These are phyloP conservation scores for Phytopythium chamaehyphon DNA, from an alignment of 352 stramenopile genomes.

Conservation along the genomic window DNA sequence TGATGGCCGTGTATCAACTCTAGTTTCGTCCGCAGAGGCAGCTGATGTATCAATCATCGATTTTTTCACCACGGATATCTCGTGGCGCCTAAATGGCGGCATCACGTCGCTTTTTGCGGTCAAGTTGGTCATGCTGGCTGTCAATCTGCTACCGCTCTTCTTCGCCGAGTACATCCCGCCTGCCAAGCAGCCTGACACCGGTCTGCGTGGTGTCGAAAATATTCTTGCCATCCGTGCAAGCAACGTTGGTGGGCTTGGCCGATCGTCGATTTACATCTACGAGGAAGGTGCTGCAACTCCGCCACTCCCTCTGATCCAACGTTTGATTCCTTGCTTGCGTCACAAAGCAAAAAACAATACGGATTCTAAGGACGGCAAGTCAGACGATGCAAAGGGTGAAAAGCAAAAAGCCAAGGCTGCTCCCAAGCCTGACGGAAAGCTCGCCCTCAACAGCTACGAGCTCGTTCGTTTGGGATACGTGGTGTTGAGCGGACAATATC, in stretches of 20 bases:
- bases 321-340: neutral
- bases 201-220: conserved; percentile 18
- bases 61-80: conserved; percentile 27
- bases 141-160: conserved; percentile 33
- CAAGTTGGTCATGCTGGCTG: conserved; percentile 31
- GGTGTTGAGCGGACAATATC: conserved; percentile 19
- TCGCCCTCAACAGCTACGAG: conserved; percentile 29
- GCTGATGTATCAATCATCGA: conserved; percentile 23
- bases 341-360: too few relatives aligned
- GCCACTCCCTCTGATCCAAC: neutral
- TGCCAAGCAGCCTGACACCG: conserved; percentile 15
- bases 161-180: conserved; percentile 21
- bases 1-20: conserved; percentile 27
- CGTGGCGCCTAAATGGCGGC: conserved; percentile 24
- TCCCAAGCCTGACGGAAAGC: conserved; percentile 15
- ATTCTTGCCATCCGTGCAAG: conserved; percentile 23
- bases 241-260: conserved; percentile 24
- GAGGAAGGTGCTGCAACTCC: neutral
- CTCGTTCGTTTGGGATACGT: conserved; percentile 32
- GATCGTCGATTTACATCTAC: conserved; percentile 23
- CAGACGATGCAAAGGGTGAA: neutral
- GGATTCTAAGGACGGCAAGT: neutral
- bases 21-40: conserved; percentile 24
- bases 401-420: conserved; percentile 5
- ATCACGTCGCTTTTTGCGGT: conserved; percentile 32